phyloP scores from a whole-genome alignment of 441 rosid genomes.

The Euphorbia corollata region DNA sequence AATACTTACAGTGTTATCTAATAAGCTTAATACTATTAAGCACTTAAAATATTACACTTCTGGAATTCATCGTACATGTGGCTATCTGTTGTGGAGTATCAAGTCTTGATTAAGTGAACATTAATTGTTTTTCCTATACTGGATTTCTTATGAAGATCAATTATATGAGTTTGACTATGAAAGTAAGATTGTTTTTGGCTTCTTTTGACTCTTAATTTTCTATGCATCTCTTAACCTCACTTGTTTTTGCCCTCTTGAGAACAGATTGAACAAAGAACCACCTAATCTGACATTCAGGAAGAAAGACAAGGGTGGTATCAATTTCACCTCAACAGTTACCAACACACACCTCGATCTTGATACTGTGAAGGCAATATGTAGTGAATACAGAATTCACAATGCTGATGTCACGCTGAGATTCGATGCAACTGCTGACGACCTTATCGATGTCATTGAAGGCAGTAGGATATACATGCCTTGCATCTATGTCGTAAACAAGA shows the following conservation, averaged over 20 bases:
- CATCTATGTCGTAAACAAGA: slow-evolving; percentile 88
- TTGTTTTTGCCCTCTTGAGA: slow-evolving; percentile 18
- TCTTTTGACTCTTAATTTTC: neutral
- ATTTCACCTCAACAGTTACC: slow-evolving; percentile 74
- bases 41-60: too few relatives aligned
- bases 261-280: slow-evolving; percentile 97
- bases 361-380: slow-evolving; percentile 91
- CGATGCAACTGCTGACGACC: slow-evolving; percentile 98
- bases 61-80: neutral
- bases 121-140: neutral
- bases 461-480: slow-evolving; percentile 93
- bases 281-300: slow-evolving; percentile 94
- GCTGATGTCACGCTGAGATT: slow-evolving; percentile 88
- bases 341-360: slow-evolving; percentile 84
- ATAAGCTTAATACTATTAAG: too few relatives aligned
- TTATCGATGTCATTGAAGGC: slow-evolving; percentile 93
- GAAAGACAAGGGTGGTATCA: slow-evolving; percentile 97
- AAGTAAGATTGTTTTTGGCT: neutral
- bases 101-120: neutral
- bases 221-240: neutral
- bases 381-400: slow-evolving; percentile 89
- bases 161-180: neutral
- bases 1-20: too few relatives aligned
- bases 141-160: slow-evolving; percentile 1
- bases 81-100: neutral